Conservation (phyloP, 305 asterid genomes). For the Fraxinus dipetala region DNA sequence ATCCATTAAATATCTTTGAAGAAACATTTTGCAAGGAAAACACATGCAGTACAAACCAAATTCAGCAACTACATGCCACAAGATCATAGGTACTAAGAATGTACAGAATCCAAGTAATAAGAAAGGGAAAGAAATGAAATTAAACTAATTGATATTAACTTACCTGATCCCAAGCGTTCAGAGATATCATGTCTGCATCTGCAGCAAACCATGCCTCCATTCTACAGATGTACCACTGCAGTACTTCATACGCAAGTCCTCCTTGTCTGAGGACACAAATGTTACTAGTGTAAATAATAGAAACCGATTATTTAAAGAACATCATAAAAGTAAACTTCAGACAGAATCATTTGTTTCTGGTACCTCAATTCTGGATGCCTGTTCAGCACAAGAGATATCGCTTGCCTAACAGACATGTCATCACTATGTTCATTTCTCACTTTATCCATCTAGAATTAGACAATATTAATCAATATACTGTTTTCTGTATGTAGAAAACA, state of each 20-base stretch:
- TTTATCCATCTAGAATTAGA: constrained; percentile 63
- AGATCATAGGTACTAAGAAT: constrained; percentile 10
- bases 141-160: constrained; percentile 20
- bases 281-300: constrained; percentile 18
- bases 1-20: constrained; percentile 6
- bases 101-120: constrained; percentile 10
- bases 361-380: constrained; percentile 83
- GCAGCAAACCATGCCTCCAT: constrained; percentile 99
- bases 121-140: neutral
- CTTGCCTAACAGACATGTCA: constrained; percentile 86
- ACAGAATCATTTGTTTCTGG: constrained; percentile 5
- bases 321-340: neutral
- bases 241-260: constrained; percentile 79
- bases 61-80: neutral
- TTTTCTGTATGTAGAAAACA: neutral
- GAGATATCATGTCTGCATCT: constrained; percentile 90
- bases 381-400: constrained; percentile 74
- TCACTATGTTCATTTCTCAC: constrained; percentile 68
- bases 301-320: constrained; percentile 20
- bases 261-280: constrained; percentile 52
- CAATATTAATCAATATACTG: constrained; percentile 24
- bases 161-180: constrained; percentile 95
- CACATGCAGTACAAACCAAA: neutral
- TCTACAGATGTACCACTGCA: constrained; percentile 95
- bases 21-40: neutral